Evolutionary conservation across 148 eudicot genomes (phyloP), one percentile per base, ranked within the genome.

Genomic region (Chenopodium album): DNA sequence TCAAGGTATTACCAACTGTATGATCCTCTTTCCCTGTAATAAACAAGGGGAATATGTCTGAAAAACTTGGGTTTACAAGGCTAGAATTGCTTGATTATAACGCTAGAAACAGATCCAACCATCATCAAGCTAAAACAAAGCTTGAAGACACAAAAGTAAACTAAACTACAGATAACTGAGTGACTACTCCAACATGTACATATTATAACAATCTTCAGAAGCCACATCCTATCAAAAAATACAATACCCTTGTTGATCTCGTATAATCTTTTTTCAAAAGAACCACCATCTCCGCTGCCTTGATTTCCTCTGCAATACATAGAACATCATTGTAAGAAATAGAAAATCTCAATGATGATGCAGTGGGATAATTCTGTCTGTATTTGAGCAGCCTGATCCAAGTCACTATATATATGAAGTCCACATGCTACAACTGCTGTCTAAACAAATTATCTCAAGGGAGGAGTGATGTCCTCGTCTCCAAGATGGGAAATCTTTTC

Each of bases 271-370:
- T 78, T 77, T 71, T 90, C 85, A 90, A 73, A 92, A 92, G 9
- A 87, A 84, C 96, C 97, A 93, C 93, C 93, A 90, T 84, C 92
- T 80, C 54, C 89, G 80, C 73, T 80, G 88, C 54, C 88, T 76
- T 34, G 85, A 75, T 62, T 85, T 86, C 78, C 78, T 77, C 92
- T 88, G 89, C 79, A 87, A 56, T 17, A 83, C n/a, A 80, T 8
- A 28, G 28, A 82, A 48, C 62, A 85, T 19, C 72, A 82, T 23
- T 52, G 74, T 34, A 67, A 22, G 67, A 73, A 10, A 19, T 3
- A 69, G 34, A 7, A 76, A 14, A n/a, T n/a, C 50, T 26, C 65
- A 59, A 52, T 23, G 4, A 11, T 46, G 17, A 9, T 44, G 44
- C 74, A 20, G 44, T 0, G 13, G 16, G n/a, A 19, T 23, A 41